These are phyloP conservation scores for Lactuca sativa DNA, from an alignment of 129 eudicot genomes.

Conservation along the genomic window DNA sequence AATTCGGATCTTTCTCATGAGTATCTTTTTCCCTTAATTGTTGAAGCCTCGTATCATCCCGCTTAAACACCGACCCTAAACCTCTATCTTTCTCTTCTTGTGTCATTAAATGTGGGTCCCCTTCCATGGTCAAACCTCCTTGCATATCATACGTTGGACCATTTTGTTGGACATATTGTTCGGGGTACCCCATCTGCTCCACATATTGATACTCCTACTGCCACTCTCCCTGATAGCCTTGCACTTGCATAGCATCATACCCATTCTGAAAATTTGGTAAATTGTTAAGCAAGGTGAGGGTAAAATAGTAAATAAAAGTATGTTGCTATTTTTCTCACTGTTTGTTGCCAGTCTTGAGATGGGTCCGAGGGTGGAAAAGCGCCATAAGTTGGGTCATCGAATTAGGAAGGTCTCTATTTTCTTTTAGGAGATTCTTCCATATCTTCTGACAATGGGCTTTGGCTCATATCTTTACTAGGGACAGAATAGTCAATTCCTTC, in stretches of 20 bases:
- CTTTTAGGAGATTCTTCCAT: too few relatives aligned
- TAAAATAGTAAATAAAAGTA: neutral
- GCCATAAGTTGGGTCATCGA: conserved; percentile 83
- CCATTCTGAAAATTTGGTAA: conserved; percentile 51
- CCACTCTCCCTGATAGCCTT: conserved; percentile 82
- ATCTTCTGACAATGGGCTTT: too few relatives aligned
- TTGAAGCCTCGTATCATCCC: conserved; percentile 91
- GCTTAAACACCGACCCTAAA: conserved; percentile 95
- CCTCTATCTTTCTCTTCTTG: conserved; percentile 99
- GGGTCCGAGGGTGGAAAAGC: conserved; percentile 87
- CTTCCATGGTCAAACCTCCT: conserved; percentile 40
- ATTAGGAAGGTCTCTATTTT: too few relatives aligned
- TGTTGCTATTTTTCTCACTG: conserved; percentile 35
- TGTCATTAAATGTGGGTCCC: conserved; percentile 79
- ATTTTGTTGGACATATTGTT: conserved; percentile 75
- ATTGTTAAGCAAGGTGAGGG: neutral
- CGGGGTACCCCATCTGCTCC: conserved; percentile 78
- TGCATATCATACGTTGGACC: conserved; percentile 59
- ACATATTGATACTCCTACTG: conserved; percentile 94
- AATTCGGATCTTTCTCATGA: conserved; percentile 98
- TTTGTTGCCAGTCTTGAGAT: conserved; percentile 77
- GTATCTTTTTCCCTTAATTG: conserved; percentile 92
- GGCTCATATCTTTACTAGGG: too few relatives aligned
- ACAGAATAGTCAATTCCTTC: conserved; percentile 89
- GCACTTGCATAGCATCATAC: conserved; percentile 77